Conservation (phyloP, 345 rosid genomes). For the Barbarea vulgaris region DNA sequence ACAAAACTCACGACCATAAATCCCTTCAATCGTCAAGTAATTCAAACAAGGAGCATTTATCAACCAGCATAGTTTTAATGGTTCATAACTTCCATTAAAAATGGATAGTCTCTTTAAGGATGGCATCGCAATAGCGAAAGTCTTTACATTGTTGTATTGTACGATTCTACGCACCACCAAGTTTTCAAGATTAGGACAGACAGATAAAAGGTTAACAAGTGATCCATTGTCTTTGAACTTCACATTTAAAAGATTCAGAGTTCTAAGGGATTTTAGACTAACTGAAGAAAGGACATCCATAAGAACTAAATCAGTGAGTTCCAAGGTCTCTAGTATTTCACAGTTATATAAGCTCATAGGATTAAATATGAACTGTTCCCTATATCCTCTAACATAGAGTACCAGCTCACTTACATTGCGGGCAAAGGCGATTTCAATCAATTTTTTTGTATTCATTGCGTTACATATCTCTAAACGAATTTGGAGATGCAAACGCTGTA, state of each 20-base stretch:
- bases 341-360: no score
- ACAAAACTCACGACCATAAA: not conserved
- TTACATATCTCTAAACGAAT: no score
- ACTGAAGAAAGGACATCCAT: not conserved
- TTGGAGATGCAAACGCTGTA: no score
- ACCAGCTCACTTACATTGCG: not conserved
- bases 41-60: not conserved
- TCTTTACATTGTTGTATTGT: not conserved
- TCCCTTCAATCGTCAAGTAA: not conserved
- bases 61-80: no score
- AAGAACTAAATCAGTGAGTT: no score
- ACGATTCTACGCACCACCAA: not conserved
- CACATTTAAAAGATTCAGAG: not conserved
- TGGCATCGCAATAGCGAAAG: not conserved
- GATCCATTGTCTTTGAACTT: not conserved
- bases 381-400: no score
- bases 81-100: no score
- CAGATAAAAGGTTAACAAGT: not conserved
- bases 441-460: no score
- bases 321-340: no score
- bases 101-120: slow-evolving; percentile 18
- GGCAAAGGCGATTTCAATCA: not conserved
- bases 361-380: no score
- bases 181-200: slow-evolving; percentile 15
- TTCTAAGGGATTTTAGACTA: slow-evolving; percentile 5